Conservation (phyloP, 441 rosid genomes). For the Croton setiger region DNA sequence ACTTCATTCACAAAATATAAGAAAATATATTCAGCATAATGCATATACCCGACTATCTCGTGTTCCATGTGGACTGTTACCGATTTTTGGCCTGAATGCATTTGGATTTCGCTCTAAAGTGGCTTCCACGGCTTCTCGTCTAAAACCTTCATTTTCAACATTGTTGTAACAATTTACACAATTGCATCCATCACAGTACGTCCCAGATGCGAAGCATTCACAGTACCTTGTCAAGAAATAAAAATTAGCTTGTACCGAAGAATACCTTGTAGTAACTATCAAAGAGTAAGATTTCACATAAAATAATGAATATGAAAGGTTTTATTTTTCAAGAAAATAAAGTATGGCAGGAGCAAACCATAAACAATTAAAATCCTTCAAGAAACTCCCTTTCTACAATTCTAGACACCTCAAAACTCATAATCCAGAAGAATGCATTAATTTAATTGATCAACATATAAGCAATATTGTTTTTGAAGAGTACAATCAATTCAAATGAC, state of each 20-base stretch:
- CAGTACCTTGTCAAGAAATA: conserved; percentile 62
- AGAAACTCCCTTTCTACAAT: not conserved
- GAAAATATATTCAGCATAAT: not conserved
- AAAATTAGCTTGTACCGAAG: conserved; percentile 14
- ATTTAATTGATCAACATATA: not conserved
- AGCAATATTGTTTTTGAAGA: not conserved
- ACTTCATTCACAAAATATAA: not conserved
- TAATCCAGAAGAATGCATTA: not conserved
- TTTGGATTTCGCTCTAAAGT: conserved; percentile 88
- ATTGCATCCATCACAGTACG: conserved; percentile 92
- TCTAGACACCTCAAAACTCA: not conserved
- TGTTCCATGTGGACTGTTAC: conserved; percentile 71
- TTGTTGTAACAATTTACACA: conserved; percentile 89
- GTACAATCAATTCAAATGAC: not conserved
- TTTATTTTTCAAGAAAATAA: too few species aligned
- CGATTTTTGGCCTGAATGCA: conserved; percentile 96
- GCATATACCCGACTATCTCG: conserved; percentile 51
- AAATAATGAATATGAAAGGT: not conserved
- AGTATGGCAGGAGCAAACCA: too few species aligned
- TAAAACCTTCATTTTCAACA: conserved; percentile 68
- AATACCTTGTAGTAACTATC: conserved; percentile 3
- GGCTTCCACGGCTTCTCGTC: conserved; percentile 70
- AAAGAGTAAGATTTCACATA: conserved; percentile 1
- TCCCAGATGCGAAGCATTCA: conserved; percentile 94
- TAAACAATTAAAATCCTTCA: not conserved